Percentiles rank a stretch among this genome's conserved stretches.
Evolutionary conservation across 164 flowering plant genomes (phyloP).

Genomic region (Santalum album): DNA sequence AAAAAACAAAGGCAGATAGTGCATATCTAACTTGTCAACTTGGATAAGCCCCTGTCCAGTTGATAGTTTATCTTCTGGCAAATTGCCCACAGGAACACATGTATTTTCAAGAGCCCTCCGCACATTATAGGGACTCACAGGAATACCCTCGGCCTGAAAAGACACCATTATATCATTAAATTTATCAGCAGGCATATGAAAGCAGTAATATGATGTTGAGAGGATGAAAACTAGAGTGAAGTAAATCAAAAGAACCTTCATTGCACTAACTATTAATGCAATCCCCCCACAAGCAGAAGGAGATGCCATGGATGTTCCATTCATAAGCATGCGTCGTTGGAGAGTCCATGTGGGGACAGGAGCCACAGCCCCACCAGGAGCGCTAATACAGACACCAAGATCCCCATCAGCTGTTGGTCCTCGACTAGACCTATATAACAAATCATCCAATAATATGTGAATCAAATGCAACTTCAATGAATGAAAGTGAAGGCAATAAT

Average conservation of each 20-base stretch:
- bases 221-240: constrained; percentile 1
- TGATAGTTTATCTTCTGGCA: constrained; percentile 75
- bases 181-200: neutral
- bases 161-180: constrained; percentile 1
- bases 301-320: constrained; percentile 99
- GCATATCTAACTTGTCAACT: constrained; percentile 74
- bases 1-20: constrained; percentile 4
- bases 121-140: constrained; percentile 82
- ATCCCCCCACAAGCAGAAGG: constrained; percentile 99
- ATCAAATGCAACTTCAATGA: no score
- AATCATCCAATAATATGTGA: constrained; percentile 7
- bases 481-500: neutral
- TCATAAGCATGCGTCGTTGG: constrained; percentile 95
- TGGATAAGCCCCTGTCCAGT: constrained; percentile 96
- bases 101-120: constrained; percentile 91
- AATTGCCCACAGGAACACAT: constrained; percentile 45
- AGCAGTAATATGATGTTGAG: neutral
- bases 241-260: constrained; percentile 50
- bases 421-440: constrained; percentile 84
- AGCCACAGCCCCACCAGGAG: constrained; percentile 99
- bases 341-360: constrained; percentile 99
- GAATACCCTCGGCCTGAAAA: constrained; percentile 75
- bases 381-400: constrained; percentile 90
- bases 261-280: constrained; percentile 75
- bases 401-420: constrained; percentile 97